These are phyloP conservation scores for Atkinsonella hypoxylon DNA, from an alignment of 2,329 filamentous ascomycete species.

Conservation along the genomic window DNA sequence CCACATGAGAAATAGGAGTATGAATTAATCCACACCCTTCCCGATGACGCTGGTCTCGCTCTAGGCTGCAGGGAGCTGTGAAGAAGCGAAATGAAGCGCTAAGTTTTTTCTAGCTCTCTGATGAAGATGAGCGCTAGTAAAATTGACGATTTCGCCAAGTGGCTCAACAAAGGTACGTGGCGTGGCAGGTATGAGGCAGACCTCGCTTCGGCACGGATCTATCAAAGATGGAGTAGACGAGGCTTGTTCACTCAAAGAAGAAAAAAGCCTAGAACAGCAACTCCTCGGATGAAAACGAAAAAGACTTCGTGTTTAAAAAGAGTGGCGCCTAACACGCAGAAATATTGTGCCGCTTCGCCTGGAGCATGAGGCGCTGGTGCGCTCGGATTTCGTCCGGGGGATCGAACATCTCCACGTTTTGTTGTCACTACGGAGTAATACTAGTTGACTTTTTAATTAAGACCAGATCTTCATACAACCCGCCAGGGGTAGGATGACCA, in stretches of 20 bases:
- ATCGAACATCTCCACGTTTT: background rate
- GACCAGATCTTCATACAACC: too few relatives aligned
- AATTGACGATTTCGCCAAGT: background rate
- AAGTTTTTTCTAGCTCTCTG: background rate
- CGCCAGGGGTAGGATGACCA: background rate
- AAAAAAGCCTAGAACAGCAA: background rate
- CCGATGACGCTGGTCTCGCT: slow-evolving; percentile 4
- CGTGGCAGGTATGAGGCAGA: background rate
- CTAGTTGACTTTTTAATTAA: too few relatives aligned
- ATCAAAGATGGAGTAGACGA: background rate
- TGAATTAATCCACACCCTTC: background rate
- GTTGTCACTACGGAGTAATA: background rate
- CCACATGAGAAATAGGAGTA: background rate
- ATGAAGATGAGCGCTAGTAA: background rate
- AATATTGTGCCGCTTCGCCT: background rate
- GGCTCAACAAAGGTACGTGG: background rate
- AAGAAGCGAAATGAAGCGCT: slow-evolving; percentile 1
- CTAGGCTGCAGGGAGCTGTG: background rate
- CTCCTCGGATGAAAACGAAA: background rate
- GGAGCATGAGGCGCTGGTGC: background rate
- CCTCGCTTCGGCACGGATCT: background rate
- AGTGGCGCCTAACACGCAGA: background rate
- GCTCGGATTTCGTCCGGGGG: slow-evolving; percentile 3
- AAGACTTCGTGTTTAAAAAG: too few relatives aligned
- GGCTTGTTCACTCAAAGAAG: background rate